Evolutionary conservation across 257 asterid species (phyloP), one percentile per base, ranked within the genome.

Genomic region (Fraxinus pennsylvanica): DNA sequence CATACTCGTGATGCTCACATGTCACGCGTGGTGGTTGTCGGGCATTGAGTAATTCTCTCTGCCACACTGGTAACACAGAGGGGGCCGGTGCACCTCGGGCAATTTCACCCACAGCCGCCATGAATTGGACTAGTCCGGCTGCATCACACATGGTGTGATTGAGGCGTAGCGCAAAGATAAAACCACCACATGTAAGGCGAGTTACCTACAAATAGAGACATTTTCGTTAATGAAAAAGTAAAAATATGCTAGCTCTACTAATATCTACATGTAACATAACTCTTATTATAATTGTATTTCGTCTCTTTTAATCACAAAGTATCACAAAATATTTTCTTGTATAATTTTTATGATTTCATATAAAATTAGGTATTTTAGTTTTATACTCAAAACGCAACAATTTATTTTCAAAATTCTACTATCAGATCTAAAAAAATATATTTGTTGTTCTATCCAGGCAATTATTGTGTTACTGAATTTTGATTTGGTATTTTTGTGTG

Each of bases 61-160:
- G 76, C 97, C 96, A 92, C 3, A 90, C 90, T 0, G 96, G 96
- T 8, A 27, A 57, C 0, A 83, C 52, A 0, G 94, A 87, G 3
- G 87, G 96, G 72, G 69, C 13, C 1, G 78, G 22, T 0, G 85
- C 85, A 1, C 94, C 97, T 5, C 86, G 84, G 12, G 97, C 97
- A 0, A 91, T 76, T 74, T 92, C 96, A 5, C 86, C 91, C 0
- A 91, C 82, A 3, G 94, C 92, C 0, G 81, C 41, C 92, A 89
- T 86, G 75, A 92, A 92, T 70, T 88, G 96, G 63, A 81, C 88
- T 0, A 90, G 87, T 9, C 97, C 97, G 0, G 88, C 71, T 3
- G 85, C 97, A 30, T 92, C 97, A 39, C 91, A 15, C 85, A 91
- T 84, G 0, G 96, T 83, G 90, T 92, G 97, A 39, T 91, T 90